These are phyloP conservation scores for Fusarium tjaetaba DNA, from an alignment of 2,329 filamentous ascomycete genomes.

Conservation along the genomic window DNA sequence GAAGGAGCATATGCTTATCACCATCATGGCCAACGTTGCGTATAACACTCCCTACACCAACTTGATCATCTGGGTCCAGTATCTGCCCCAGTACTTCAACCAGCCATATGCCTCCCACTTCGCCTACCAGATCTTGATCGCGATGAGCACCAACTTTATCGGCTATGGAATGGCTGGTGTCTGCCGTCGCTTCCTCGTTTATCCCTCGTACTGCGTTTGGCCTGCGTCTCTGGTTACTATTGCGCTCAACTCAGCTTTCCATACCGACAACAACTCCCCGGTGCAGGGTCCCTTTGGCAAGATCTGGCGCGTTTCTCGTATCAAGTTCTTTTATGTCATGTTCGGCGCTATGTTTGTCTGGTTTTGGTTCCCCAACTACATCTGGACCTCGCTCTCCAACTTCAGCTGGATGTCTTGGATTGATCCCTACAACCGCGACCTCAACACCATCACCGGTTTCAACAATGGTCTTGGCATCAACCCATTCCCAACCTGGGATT, in stretches of 20 bases:
- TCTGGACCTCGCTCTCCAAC: constrained; percentile 61
- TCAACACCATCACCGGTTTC: constrained; percentile 56
- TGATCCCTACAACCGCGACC: constrained; percentile 54
- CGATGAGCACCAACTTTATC: constrained; percentile 65
- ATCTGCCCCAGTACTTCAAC: constrained; percentile 63
- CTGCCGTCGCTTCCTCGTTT: constrained; percentile 63
- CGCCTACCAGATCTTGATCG: constrained; percentile 65
- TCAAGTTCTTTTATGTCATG: constrained; percentile 62
- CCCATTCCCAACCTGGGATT: constrained; percentile 59
- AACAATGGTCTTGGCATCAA: constrained; percentile 58
- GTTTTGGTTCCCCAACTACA: constrained; percentile 67
- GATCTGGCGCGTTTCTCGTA: constrained; percentile 59
- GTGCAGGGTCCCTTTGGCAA: constrained; percentile 56
- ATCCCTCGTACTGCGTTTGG: constrained; percentile 67
- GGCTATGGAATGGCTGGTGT: constrained; percentile 69
- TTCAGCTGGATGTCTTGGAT: constrained; percentile 70
- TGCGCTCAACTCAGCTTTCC: constrained; percentile 64
- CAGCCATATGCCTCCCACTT: constrained; percentile 63
- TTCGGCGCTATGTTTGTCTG: constrained; percentile 65
- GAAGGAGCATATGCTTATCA: constrained; percentile 71
- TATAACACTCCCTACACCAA: constrained; percentile 64
- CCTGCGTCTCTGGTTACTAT: constrained; percentile 65
- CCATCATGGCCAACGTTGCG: constrained; percentile 70
- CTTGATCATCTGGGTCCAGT: constrained; percentile 65
- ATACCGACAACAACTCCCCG: constrained; percentile 54